These are phyloP conservation scores for Rhynchospora tenuis DNA, from an alignment of 176 grass and related monocot genomes.

Conservation along the genomic window DNA sequence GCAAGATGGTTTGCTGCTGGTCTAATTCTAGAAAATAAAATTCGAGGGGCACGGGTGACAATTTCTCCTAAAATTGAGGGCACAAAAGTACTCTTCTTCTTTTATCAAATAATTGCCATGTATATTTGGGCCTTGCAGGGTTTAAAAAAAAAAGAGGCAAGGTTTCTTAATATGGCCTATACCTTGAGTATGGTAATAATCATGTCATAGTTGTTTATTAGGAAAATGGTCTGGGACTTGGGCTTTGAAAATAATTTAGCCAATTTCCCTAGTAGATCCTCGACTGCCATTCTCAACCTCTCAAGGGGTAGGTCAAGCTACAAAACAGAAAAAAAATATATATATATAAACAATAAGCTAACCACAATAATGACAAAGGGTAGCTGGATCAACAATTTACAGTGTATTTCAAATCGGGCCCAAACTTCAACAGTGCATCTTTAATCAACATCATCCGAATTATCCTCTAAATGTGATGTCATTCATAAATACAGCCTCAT, in stretches of 20 bases:
- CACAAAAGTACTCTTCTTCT: background rate
- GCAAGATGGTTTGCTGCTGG: background rate
- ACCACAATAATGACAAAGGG: background rate
- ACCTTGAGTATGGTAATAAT: slow-evolving; percentile 90
- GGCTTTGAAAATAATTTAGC: slow-evolving; percentile 76
- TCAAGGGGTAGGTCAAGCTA: slow-evolving; percentile 96
- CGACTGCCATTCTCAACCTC: slow-evolving; percentile 79
- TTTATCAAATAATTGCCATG: background rate
- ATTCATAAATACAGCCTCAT: background rate
- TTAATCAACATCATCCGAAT: background rate
- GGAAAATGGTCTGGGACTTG: slow-evolving; percentile 84
- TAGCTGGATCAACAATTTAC: too few species aligned
- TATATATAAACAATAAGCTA: background rate
- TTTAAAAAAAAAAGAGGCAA: background rate
- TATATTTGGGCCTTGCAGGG: background rate
- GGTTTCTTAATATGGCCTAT: background rate
- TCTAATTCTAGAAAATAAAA: background rate
- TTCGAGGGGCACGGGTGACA: background rate
- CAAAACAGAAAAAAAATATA: slow-evolving; percentile 8
- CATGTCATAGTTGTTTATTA: slow-evolving; percentile 99
- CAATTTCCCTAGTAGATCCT: slow-evolving; percentile 89
- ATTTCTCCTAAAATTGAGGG: background rate
- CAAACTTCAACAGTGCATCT: background rate
- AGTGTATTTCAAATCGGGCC: background rate
- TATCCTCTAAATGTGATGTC: background rate